Evolutionary conservation across 306 rosid genomes (phyloP), one percentile per base, ranked within the genome.

Genomic region (Vigna mungo): DNA sequence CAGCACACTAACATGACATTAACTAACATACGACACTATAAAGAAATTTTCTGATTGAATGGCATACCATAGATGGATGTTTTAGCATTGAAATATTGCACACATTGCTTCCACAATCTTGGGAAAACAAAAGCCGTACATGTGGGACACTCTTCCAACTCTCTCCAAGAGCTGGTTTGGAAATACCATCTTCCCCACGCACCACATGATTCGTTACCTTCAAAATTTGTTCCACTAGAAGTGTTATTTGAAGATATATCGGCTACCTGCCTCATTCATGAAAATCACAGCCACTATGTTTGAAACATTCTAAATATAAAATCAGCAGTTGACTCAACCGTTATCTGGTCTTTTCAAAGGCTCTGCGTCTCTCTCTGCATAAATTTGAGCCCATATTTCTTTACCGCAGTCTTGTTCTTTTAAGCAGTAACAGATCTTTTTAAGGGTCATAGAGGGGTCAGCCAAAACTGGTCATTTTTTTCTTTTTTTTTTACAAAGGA

Each of bases 101-200:
- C 53, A 62, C 43, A 20, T 79, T 74, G 83, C 85, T 79, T 77
- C 88, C 89, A 48, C 68, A 85, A 21, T 90, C 90, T 72, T 82
- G 85, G 59, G 92, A 86, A 77, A 92, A 91, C 56, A 83, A 74
- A 81, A 92, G 88, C 68, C 97, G 85, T 47, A 88, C 87, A 74
- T 90, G 96, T 68, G 97, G 92, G 34, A 94, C 82, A 74, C 90
- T 89, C 86, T 94, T 94, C 98, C 98, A 94, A 76, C 90, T 90
- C 88, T 94, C 93, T 76, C 98, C 97, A 27, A 94, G 94, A 83
- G 98, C 96, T 20, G 98, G 94, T 83, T 94, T 94, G 52, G 93
- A 78, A 69, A 76, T 54, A 75, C 98, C 94, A 25, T 87, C 88
- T 37, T 89, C 98, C 67, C 96, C 97, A 30, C 93, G 92, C 83